A percentile compares a stretch with the other conserved stretches of the same genome.
Evolutionary conservation across 768 basidiomycete species (phyloP).

Genomic region (Termitomyces sp.): DNA sequence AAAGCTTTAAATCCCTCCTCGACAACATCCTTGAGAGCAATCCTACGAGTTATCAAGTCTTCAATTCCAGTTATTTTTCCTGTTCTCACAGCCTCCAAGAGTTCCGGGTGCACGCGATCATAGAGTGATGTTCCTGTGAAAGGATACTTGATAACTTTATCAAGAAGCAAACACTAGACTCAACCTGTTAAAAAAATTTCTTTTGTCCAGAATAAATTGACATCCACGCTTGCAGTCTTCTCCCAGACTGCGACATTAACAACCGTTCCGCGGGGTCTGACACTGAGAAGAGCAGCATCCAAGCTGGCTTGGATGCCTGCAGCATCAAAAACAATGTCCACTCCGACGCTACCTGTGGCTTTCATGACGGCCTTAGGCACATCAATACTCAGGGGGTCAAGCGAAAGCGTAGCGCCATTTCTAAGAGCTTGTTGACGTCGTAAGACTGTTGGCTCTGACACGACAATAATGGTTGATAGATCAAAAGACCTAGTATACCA

Average conservation of each 20-base stretch:
- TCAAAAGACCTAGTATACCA: constrained; percentile 20
- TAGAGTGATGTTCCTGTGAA: constrained; percentile 31
- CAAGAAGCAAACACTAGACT: background rate
- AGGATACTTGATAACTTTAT: background rate
- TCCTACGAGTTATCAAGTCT: constrained; percentile 35
- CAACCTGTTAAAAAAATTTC: constrained; percentile 34
- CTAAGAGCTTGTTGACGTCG: constrained; percentile 31
- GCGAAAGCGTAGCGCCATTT: constrained; percentile 30
- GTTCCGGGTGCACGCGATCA: constrained; percentile 29
- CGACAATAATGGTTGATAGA: constrained; percentile 21
- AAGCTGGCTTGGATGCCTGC: constrained; percentile 35
- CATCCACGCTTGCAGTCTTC: constrained; percentile 23
- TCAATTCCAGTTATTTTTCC: constrained; percentile 34
- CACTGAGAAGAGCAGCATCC: constrained; percentile 26
- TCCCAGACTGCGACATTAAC: constrained; percentile 42
- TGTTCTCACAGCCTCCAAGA: constrained; percentile 30
- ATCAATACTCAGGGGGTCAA: constrained; percentile 27
- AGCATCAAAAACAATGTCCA: constrained; percentile 42
- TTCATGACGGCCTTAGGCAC: constrained; percentile 19
- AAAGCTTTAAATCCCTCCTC: constrained; percentile 36
- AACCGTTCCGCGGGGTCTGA: constrained; percentile 32
- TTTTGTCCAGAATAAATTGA: constrained; percentile 29
- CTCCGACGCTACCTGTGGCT: constrained; percentile 28
- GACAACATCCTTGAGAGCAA: constrained; percentile 36
- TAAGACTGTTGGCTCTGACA: constrained; percentile 35